Evolutionary conservation across 805 yeast species (phyloP).

Genomic region (Saccharomycopsis fodiens): DNA sequence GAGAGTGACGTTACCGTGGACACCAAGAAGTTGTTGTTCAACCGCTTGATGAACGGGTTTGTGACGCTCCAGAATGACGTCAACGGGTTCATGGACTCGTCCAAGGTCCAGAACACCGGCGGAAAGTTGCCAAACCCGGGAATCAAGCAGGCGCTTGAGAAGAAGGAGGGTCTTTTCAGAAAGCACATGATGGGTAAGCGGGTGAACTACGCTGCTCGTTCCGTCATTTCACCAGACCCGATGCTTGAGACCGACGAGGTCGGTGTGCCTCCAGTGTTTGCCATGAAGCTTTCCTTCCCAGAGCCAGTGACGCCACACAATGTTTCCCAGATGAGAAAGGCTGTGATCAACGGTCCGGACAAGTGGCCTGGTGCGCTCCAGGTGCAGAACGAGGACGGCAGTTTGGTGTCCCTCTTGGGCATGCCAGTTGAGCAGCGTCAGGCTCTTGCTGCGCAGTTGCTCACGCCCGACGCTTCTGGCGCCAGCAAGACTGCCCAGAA

Average conservation of each 20-base stretch:
- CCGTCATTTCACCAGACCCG: conserved; percentile 98
- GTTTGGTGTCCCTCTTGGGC: conserved; percentile 69
- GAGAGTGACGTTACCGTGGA: conserved; percentile 55
- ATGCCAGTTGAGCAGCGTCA: conserved; percentile 93
- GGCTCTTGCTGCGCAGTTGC: conserved; percentile 86
- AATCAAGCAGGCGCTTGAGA: conserved; percentile 93
- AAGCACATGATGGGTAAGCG: conserved; percentile 99
- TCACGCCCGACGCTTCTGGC: conserved; percentile 61
- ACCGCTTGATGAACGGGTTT: conserved; percentile 90
- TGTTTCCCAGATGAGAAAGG: conserved; percentile 83
- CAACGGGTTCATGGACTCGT: conserved; percentile 85
- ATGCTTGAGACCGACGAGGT: conserved; percentile 95
- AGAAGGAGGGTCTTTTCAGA: conserved; percentile 97
- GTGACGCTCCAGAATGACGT: conserved; percentile 94
- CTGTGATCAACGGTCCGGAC: conserved; percentile 96
- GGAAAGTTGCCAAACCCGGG: conserved; percentile 79
- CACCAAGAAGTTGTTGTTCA: conserved; percentile 70
- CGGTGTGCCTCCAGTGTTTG: conserved; percentile 99
- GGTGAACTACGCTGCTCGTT: conserved; percentile 97
- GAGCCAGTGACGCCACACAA: conserved; percentile 95
- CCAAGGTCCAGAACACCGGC: conserved; percentile 74
- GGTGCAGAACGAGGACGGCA: conserved; percentile 93
- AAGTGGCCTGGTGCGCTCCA: conserved; percentile 99
- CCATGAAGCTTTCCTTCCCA: conserved; percentile 90
- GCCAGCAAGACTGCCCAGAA: conserved; percentile 58